Conservation (phyloP, 2,329 filamentous ascomycete genomes). For the Fusarium liriodendri region DNA sequence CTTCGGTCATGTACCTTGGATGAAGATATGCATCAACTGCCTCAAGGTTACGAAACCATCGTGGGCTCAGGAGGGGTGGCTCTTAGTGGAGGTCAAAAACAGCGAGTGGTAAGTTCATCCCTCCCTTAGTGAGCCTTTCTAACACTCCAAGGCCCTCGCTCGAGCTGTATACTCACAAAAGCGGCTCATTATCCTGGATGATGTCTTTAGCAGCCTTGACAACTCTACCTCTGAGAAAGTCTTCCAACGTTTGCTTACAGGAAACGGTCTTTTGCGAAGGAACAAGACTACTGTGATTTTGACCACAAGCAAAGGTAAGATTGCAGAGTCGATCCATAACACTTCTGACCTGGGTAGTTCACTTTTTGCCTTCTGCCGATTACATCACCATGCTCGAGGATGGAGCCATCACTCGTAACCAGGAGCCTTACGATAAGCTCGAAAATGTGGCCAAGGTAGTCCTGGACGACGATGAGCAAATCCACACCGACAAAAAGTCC, state of each 20-base stretch:
- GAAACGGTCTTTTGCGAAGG: slow-evolving; percentile 53
- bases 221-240: slow-evolving; percentile 55
- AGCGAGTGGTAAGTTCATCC: slow-evolving; percentile 50
- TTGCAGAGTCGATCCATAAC: fast-evolving
- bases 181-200: slow-evolving; percentile 57
- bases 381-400: slow-evolving; percentile 42
- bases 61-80: slow-evolving; percentile 56
- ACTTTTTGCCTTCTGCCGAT: slow-evolving; percentile 41
- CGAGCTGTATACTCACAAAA: slow-evolving; percentile 57
- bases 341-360: slow-evolving; percentile 21
- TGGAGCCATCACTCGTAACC: slow-evolving; percentile 35
- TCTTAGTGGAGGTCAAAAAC: slow-evolving; percentile 58
- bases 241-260: slow-evolving; percentile 55
- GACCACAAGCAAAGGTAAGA: slow-evolving; percentile 14
- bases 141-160: slow-evolving; percentile 51
- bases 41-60: slow-evolving; percentile 48
- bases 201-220: slow-evolving; percentile 59
- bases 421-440: slow-evolving; percentile 36
- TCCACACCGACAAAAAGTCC: background rate
- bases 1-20: slow-evolving; percentile 50
- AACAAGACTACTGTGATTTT: slow-evolving; percentile 52
- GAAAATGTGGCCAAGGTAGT: slow-evolving; percentile 29
- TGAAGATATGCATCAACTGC: slow-evolving; percentile 47
- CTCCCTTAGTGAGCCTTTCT: background rate
- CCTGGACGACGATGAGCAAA: background rate